Conservation (phyloP, 2,329 filamentous ascomycete genomes). For the Fonsecaea multimorphosa region DNA sequence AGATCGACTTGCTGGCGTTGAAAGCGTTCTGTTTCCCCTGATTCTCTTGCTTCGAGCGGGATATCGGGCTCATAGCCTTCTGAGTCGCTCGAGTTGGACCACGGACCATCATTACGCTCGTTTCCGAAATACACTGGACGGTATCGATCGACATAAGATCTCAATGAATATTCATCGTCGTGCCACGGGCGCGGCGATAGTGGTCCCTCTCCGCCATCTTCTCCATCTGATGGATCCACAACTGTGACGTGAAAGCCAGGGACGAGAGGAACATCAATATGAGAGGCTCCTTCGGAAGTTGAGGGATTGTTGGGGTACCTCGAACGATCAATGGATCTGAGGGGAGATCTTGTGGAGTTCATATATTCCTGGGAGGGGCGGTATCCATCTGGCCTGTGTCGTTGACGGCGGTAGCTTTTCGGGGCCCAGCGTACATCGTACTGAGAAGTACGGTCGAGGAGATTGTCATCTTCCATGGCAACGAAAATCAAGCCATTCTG, state of each 20-base stretch:
- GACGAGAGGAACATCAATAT: constrained; percentile 23
- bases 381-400: constrained; percentile 34
- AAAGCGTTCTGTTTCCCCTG: constrained; percentile 23
- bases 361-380: constrained; percentile 51
- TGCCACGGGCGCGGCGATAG: constrained; percentile 38
- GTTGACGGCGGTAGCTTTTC: constrained; percentile 43
- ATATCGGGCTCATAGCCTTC: constrained; percentile 29
- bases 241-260: constrained; percentile 34
- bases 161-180: constrained; percentile 34
- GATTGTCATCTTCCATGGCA: constrained; percentile 79
- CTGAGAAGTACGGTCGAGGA: constrained; percentile 72
- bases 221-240: constrained; percentile 31
- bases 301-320: constrained; percentile 37
- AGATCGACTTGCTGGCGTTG: constrained; percentile 22
- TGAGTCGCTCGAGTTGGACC: constrained; percentile 33
- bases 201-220: constrained; percentile 21
- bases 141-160: constrained; percentile 36
- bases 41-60: constrained; percentile 3
- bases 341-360: constrained; percentile 46
- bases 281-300: constrained; percentile 18
- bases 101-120: constrained; percentile 27
- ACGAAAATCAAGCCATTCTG: constrained; percentile 93
- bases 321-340: constrained; percentile 43
- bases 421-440: constrained; percentile 73
- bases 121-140: constrained; percentile 32